Conservation (phyloP, 306 rosid genomes). For the Argentina anserina region DNA sequence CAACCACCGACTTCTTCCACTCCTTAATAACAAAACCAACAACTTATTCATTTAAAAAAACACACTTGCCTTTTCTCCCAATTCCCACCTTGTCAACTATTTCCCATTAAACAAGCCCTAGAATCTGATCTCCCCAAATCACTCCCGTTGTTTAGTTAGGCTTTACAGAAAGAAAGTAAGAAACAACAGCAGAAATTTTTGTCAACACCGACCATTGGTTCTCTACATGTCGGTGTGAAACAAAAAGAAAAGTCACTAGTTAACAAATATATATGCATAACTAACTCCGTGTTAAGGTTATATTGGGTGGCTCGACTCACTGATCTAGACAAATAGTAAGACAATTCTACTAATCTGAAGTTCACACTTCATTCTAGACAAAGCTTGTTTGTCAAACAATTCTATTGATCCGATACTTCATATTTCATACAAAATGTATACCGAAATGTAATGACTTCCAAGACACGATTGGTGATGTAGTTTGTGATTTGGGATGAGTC, state of each 20-base stretch:
- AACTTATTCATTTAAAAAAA: constrained; percentile 18
- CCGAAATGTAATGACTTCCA: not conserved
- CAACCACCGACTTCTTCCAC: constrained; percentile 41
- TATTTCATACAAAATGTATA: too few relatives aligned
- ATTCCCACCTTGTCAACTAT: constrained; percentile 24
- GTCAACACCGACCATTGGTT: not conserved
- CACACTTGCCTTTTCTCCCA: constrained; percentile 28
- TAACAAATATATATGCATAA: not conserved
- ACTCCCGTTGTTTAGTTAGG: not conserved
- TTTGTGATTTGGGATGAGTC: not conserved
- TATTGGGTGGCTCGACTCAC: not conserved
- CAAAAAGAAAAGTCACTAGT: not conserved
- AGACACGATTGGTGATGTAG: not conserved
- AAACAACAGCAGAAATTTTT: not conserved
- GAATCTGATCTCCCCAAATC: not conserved
- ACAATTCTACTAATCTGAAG: too few relatives aligned
- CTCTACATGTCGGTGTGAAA: not conserved
- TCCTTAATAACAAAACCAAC: constrained; percentile 7
- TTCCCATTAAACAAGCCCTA: constrained; percentile 20
- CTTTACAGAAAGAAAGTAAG: not conserved
- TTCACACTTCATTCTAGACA: not conserved
- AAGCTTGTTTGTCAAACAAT: too few relatives aligned
- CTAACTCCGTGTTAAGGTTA: not conserved
- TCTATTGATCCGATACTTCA: not conserved
- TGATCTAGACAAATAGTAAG: not conserved